Conservation (phyloP, 495 filamentous ascomycete genomes). For the Penicillium canariense region DNA sequence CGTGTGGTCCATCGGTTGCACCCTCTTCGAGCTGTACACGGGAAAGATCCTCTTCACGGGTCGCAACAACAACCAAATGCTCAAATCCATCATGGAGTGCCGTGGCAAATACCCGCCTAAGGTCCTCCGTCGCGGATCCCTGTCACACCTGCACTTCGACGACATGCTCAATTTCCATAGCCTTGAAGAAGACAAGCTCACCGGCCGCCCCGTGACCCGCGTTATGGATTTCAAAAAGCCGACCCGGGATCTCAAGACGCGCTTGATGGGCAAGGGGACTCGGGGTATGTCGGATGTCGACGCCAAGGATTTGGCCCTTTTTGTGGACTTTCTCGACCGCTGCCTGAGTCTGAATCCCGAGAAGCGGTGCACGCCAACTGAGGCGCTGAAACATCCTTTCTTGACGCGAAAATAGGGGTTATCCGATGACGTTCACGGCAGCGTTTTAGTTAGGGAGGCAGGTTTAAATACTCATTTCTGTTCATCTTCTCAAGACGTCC, state of each 20-base stretch:
- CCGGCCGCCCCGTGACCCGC: conserved; percentile 72
- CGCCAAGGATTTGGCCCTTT: conserved; percentile 72
- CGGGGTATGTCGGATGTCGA: conserved; percentile 69
- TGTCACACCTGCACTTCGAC: conserved; percentile 79
- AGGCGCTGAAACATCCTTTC: conserved; percentile 89
- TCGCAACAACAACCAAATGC: conserved; percentile 96
- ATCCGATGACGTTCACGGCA: too few relatives aligned
- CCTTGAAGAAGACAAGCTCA: conserved; percentile 79
- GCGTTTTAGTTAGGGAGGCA: too few relatives aligned
- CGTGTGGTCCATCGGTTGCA: conserved; percentile 97
- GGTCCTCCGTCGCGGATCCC: conserved; percentile 73
- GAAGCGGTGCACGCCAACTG: conserved; percentile 79
- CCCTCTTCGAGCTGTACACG: conserved; percentile 93
- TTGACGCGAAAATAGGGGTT: conserved; percentile 40
- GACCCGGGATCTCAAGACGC: conserved; percentile 73
- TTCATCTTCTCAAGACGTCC: too few relatives aligned
- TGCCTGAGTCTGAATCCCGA: conserved; percentile 92
- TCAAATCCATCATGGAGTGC: conserved; percentile 92
- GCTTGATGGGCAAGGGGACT: conserved; percentile 69
- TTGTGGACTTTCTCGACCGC: conserved; percentile 81
- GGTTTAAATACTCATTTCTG: too few relatives aligned
- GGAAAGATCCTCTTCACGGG: conserved; percentile 96
- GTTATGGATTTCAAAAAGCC: conserved; percentile 75
- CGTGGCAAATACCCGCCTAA: conserved; percentile 89
- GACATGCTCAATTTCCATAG: conserved; percentile 83